A percentile compares a stretch with the other conserved stretches of the same genome.
These are phyloP conservation scores for Hortaea werneckii DNA, from an alignment of 2,329 filamentous ascomycete species.

Conservation along the genomic window DNA sequence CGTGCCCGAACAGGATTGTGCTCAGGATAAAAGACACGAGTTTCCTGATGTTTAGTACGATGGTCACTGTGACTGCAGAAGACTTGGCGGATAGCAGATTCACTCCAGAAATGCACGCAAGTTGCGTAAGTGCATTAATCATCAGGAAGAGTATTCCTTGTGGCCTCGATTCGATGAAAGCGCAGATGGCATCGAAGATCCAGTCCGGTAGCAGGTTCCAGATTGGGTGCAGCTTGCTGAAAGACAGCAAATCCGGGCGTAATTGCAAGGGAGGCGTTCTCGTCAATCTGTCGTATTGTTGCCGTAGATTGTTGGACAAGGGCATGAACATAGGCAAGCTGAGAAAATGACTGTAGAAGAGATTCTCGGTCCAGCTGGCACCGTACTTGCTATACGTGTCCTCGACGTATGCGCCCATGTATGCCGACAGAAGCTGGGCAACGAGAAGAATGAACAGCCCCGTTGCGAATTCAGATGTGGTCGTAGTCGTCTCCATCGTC, in stretches of 20 bases:
- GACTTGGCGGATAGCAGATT: conserved; percentile 84
- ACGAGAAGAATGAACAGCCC: conserved; percentile 76
- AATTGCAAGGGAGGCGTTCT: conserved; percentile 51
- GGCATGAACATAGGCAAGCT: conserved; percentile 68
- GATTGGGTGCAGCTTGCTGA: neutral
- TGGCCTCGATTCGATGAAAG: conserved; percentile 35
- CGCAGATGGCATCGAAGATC: neutral
- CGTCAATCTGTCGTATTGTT: conserved; percentile 55
- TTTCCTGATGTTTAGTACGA: conserved; percentile 92
- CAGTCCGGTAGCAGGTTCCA: neutral
- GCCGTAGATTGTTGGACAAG: conserved; percentile 54
- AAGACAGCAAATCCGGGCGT: conserved; percentile 11
- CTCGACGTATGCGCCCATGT: conserved; percentile 93
- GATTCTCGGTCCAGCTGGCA: conserved; percentile 85
- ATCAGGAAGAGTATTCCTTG: conserved; percentile 61
- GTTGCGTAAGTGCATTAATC: conserved; percentile 79
- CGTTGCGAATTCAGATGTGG: conserved; percentile 45
- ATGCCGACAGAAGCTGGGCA: conserved; percentile 80
- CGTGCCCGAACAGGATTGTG: conserved; percentile 89
- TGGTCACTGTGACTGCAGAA: conserved; percentile 88
- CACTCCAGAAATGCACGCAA: conserved; percentile 89
- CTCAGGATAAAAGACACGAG: conserved; percentile 82
- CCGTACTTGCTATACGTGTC: conserved; percentile 78
- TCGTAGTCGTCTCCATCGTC: conserved; percentile 29
- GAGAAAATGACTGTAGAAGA: conserved; percentile 81